Evolutionary conservation across 2,329 filamentous ascomycete genomes (phyloP), one percentile per base, ranked within the genome.

Genomic region (Geosmithia putterillii): DNA sequence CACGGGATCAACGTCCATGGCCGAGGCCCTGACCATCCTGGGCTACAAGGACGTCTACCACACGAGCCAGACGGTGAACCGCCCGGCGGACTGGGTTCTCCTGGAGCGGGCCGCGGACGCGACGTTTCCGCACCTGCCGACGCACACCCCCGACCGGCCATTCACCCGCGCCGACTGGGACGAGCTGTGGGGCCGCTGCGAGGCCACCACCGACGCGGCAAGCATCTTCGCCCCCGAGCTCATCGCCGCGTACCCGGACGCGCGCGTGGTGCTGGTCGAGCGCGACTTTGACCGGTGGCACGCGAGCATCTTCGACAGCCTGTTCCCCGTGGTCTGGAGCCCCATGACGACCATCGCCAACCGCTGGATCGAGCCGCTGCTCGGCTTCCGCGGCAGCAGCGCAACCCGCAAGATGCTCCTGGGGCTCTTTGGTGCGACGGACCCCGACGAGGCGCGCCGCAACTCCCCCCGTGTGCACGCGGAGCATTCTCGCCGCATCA

Each of bases 31-130:
- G 32, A 50, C 49, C 0, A 50, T 54, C 2, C 48, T 62, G 0
- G 59, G 59, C 43, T 62, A 61, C 46, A 40, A 56, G 6, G 50
- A 57, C 37, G 59, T 61, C 7, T 56, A 59, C 42, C 60, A 63
- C 37, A 52, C 51, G 6, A 42, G 54, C 40, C 46, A 54, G 18
- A 50, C 48, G 19, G 44, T 61, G 14, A 47, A 56, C 28, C 42
- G 44, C 7, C 41, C 46, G 2, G 17, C 46, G 19, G 51, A 57
- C 10, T 61, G 54, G 54, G 41, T 32, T 2, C 28, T 54, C 2
- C 41, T 61, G 2, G 48, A 54, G 19, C 47, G 48, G 4, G 58
- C 59, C 0, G 51, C 53, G 21, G 61, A 63, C 41, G 57, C 54
- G 0, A 50, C 52, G 0, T 63, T 57, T 12, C 49, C 54, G 0